Conservation (phyloP, 805 yeast genomes). For the baker's yeast (Saccharomyces cerevisiae) region DNA sequence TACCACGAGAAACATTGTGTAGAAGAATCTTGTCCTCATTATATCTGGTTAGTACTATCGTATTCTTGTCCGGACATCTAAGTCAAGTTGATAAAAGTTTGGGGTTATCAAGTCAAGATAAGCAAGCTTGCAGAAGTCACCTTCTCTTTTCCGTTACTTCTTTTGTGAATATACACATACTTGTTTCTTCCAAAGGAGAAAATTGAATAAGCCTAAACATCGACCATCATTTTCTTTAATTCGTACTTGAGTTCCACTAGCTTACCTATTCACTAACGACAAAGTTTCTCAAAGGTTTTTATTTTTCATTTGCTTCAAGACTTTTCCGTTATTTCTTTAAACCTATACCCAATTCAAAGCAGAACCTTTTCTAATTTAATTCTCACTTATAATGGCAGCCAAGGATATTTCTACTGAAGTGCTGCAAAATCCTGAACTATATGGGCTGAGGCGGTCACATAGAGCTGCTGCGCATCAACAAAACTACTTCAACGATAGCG, state of each 20-base stretch:
- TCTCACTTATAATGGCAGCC: conserved; percentile 4
- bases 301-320: conserved; percentile 3
- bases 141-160: neutral
- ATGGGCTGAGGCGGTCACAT: conserved; percentile 71
- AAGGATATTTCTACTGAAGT: conserved; percentile 44
- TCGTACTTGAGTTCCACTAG: neutral
- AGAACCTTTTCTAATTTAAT: neutral
- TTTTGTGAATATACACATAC: neutral
- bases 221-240: neutral
- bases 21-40: neutral
- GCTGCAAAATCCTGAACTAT: conserved; percentile 66
- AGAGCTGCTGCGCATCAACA: conserved; percentile 40
- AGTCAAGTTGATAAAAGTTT: neutral
- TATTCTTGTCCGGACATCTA: neutral
- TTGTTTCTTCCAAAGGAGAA: neutral
- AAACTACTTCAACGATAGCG: conserved; percentile 17
- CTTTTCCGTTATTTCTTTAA: neutral
- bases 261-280: neutral
- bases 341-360: neutral
- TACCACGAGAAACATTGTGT: neutral
- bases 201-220: neutral
- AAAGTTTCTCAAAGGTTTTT: neutral
- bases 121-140: neutral
- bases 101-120: neutral
- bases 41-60: neutral